Conservation (phyloP, 306 rosid genomes). For the Morella rubra region DNA sequence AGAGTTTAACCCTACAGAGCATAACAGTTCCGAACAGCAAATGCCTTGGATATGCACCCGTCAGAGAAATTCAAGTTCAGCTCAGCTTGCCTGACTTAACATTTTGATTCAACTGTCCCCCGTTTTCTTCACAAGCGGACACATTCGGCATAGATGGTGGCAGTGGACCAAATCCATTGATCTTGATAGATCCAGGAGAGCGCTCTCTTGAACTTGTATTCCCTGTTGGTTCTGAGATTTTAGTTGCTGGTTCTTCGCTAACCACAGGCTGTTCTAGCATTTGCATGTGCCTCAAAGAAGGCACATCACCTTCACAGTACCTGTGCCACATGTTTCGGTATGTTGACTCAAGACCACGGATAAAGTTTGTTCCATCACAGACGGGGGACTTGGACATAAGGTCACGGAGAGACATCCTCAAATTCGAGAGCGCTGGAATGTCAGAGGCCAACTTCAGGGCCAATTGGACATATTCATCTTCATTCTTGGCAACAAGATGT, state of each 20-base stretch:
- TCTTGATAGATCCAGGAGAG: constrained; percentile 47
- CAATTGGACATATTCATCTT: constrained; percentile 83
- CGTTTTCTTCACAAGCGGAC: constrained; percentile 59
- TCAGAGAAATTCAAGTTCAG: constrained; percentile 36
- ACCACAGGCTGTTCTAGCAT: constrained; percentile 42
- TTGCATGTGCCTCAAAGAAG: constrained; percentile 64
- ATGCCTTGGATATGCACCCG: constrained; percentile 6
- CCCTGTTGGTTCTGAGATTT: constrained; percentile 36
- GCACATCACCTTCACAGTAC: constrained; percentile 91
- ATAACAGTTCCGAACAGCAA: constrained; percentile 26
- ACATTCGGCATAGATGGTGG: constrained; percentile 31
- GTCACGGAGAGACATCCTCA: constrained; percentile 82
- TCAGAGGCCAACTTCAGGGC: constrained; percentile 88
- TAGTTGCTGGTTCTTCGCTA: constrained; percentile 31
- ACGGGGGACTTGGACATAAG: constrained; percentile 82
- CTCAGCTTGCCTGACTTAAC: constrained; percentile 36
- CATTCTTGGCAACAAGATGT: constrained; percentile 69
- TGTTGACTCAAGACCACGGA: constrained; percentile 62
- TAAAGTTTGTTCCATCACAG: constrained; percentile 75
- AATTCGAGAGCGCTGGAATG: constrained; percentile 62
- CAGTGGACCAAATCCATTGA: constrained; percentile 54
- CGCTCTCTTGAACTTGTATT: constrained; percentile 34
- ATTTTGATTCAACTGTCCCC: constrained; percentile 44
- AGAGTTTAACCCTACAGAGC: constrained; percentile 27
- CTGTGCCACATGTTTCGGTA: constrained; percentile 82